These are phyloP conservation scores for Fusarium chuoi DNA, from an alignment of 2,329 filamentous ascomycete species.

Conservation along the genomic window DNA sequence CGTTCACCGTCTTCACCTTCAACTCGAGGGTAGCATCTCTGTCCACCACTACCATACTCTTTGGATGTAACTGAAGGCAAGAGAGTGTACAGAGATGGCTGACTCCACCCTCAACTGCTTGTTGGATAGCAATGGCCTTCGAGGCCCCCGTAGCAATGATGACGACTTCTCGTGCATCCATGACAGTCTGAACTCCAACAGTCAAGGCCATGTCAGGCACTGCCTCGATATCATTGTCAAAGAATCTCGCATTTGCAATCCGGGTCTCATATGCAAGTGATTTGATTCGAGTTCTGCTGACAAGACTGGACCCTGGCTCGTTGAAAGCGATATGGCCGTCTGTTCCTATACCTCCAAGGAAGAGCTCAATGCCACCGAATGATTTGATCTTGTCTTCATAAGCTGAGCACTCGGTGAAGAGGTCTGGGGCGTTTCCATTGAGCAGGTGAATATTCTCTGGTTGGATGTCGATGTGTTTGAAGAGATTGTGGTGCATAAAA, in stretches of 20 bases:
- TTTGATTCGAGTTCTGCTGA: conserved; percentile 7
- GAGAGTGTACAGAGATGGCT: conserved; percentile 14
- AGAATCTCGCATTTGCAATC: conserved; percentile 4
- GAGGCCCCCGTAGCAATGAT: background rate
- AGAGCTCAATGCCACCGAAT: background rate
- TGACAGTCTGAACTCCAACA: conserved; percentile 7
- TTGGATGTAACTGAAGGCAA: conserved; percentile 2
- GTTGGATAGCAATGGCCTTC: background rate
- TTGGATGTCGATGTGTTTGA: conserved; percentile 7
- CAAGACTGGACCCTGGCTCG: conserved; percentile 3
- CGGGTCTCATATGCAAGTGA: conserved; percentile 12
- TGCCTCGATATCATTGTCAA: background rate
- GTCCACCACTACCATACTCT: conserved; percentile 8
- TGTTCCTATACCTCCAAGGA: conserved; percentile 8
- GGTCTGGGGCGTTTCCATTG: background rate
- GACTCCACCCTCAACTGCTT: conserved; percentile 5
- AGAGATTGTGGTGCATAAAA: conserved; percentile 7
- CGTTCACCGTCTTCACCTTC: conserved; percentile 9
- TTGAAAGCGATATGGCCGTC: conserved; percentile 12
- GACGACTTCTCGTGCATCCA: conserved; percentile 20
- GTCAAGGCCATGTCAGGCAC: conserved; percentile 14
- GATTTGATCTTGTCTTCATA: conserved; percentile 12
- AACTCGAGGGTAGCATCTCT: conserved; percentile 13
- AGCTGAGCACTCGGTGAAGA: background rate
- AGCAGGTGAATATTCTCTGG: background rate